A percentile compares a stretch with the other conserved stretches of the same genome.
Conservation (phyloP, 176 grass and related monocot species). For the bread wheat (Triticum aestivum) region IWGSC_CS_RefSeq_v2.1 NC_057811.1:119011811-119012310, state of each 20-base stretch:
- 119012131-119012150: background rate
- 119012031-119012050: slow-evolving; percentile 24
- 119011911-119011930: background rate
- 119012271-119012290: background rate
- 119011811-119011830: slow-evolving; percentile 74
- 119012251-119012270: background rate
- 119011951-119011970: slow-evolving; percentile 16
- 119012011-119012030: background rate
- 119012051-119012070: slow-evolving; percentile 32
- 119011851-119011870: slow-evolving; percentile 45
- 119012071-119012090: background rate
- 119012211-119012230: slow-evolving; percentile 21
- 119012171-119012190: background rate
- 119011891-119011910: slow-evolving; percentile 31
- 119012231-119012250: slow-evolving; percentile 16
- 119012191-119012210: background rate
- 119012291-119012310: background rate
- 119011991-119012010: background rate
- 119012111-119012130: too few species aligned
- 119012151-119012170: background rate
- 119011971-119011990: slow-evolving; percentile 12
- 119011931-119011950: slow-evolving; percentile 21
- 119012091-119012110: too few species aligned
- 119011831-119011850: slow-evolving; percentile 62
- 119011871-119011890: background rate